Percentiles rank a stretch among this genome's conserved stretches.
Conservation (phyloP, 345 rosid species). For the Hevea brasiliensis region DNA sequence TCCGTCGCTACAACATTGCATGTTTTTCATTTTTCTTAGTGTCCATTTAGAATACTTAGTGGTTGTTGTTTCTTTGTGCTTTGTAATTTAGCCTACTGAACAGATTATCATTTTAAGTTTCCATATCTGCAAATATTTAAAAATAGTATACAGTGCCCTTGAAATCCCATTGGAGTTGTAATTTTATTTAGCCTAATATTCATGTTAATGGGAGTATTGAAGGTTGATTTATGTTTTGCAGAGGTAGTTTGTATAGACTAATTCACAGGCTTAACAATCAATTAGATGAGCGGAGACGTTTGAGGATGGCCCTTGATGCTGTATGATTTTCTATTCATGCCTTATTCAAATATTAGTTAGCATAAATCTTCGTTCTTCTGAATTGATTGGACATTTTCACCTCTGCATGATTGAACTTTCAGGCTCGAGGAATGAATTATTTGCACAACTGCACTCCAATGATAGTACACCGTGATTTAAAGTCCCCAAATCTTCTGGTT, state of each 20-base stretch:
- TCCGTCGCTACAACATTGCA: background rate
- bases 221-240: conserved; percentile 41
- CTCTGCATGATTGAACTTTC: conserved; percentile 29
- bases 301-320: conserved; percentile 95
- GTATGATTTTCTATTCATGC: conserved; percentile 45
- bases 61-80: background rate
- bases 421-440: conserved; percentile 99
- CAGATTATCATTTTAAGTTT: background rate
- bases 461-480: conserved; percentile 89
- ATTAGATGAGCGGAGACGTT: conserved; percentile 84
- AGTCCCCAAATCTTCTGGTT: conserved; percentile 92
- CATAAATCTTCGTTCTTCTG: conserved; percentile 9
- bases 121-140: background rate
- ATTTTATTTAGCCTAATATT: conserved; percentile 3
- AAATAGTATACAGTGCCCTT: background rate
- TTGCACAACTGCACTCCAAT: conserved; percentile 85
- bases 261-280: conserved; percentile 91
- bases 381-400: conserved; percentile 21
- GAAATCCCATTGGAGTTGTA: background rate
- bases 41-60: background rate
- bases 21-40: background rate
- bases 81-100: background rate
- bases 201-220: conserved; percentile 10
- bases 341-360: conserved; percentile 3
- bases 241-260: conserved; percentile 95